These are phyloP conservation scores for Naegleria lovaniensis DNA, from an alignment of 208 protist species.

Conservation along the genomic window DNA sequence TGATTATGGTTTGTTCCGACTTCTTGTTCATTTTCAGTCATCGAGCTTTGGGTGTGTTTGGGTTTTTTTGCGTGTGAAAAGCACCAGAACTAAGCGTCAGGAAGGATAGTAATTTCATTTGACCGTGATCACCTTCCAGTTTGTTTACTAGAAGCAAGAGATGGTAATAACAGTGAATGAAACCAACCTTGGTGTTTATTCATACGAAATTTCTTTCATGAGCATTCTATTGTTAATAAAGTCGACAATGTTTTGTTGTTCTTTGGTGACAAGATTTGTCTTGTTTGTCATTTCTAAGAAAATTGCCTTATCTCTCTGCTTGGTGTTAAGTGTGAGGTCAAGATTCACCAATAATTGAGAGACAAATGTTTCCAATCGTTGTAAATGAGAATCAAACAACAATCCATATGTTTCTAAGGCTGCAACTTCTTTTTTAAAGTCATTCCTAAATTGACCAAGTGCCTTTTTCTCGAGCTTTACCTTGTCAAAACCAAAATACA, in stretches of 20 bases:
- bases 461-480: neutral
- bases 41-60: too few relatives aligned
- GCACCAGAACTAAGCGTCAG: too few relatives aligned
- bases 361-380: neutral
- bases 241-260: neutral
- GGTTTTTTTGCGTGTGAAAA: too few relatives aligned
- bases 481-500: neutral
- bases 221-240: neutral
- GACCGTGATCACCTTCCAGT: too few relatives aligned
- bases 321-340: neutral
- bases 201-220: neutral
- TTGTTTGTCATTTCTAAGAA: neutral
- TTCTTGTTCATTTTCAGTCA: too few relatives aligned
- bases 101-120: too few relatives aligned
- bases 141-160: too few relatives aligned
- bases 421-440: neutral
- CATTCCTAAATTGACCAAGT: neutral
- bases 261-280: neutral
- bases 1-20: too few relatives aligned
- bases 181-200: too few relatives aligned
- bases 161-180: too few relatives aligned
- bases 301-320: neutral
- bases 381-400: neutral
- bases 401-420: neutral
- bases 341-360: neutral